phyloP scores from a whole-genome alignment of 2,329 filamentous ascomycete species.

The Bipolaris victoriae region DNA sequence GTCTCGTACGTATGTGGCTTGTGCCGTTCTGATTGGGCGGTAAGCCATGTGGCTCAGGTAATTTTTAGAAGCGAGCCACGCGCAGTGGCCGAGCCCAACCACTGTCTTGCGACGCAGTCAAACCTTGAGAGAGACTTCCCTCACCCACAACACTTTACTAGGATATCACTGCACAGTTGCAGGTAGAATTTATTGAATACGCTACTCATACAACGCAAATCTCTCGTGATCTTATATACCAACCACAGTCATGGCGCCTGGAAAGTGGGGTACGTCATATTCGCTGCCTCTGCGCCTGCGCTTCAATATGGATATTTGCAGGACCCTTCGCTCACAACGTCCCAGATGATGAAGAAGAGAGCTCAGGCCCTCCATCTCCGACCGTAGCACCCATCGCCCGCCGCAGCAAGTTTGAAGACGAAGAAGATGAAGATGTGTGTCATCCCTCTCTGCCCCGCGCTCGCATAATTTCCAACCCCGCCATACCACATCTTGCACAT shows the following conservation, averaged over 20 bases:
- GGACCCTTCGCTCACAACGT: constrained; percentile 24
- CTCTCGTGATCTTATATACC: constrained; percentile 8
- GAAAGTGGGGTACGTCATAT: constrained; percentile 53
- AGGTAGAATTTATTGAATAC: background rate
- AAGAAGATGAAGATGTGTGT: constrained; percentile 82
- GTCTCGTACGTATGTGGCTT: constrained; percentile 8
- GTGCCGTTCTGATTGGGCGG: constrained; percentile 37
- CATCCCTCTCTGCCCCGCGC: constrained; percentile 25
- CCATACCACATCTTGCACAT: constrained; percentile 14
- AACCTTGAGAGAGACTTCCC: constrained; percentile 23
- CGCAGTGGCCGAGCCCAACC: constrained; percentile 33
- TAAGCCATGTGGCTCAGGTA: constrained; percentile 20
- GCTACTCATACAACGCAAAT: constrained; percentile 1
- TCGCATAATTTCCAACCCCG: constrained; percentile 25
- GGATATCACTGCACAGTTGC: constrained; percentile 13
- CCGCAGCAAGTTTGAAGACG: constrained; percentile 84
- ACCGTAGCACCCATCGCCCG: constrained; percentile 55
- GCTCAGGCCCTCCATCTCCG: constrained; percentile 57
- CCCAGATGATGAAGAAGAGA: constrained; percentile 63
- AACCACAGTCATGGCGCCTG: constrained; percentile 46
- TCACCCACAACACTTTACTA: constrained; percentile 20
- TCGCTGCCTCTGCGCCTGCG: constrained; percentile 28
- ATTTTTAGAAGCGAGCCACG: constrained; percentile 36
- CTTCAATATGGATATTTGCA: constrained; percentile 7
- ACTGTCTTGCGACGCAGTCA: constrained; percentile 34